Evolutionary conservation across 805 yeast species (phyloP), one percentile per base, ranked within the genome.

Genomic region (Cyberlindnera maclurae): DNA sequence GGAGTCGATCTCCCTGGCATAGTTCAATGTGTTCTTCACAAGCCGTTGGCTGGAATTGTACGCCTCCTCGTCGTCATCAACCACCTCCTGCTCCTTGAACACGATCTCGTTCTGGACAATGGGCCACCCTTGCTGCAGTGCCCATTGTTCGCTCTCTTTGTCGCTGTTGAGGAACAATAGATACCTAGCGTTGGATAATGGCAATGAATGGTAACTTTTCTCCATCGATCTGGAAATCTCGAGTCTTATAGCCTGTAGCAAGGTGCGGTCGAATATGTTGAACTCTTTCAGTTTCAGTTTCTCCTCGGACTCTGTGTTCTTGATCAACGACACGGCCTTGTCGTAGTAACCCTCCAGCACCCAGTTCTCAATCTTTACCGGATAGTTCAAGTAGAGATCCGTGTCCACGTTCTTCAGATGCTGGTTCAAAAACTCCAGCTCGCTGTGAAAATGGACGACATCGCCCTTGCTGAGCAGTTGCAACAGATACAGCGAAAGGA

Each of bases 281-380:
- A 79, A 89, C 59, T 93, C 97, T 41, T 78, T 75, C 80, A 77
- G 33, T 53, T 58, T 37, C 45, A 49, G 7, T 58, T 65, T 39
- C 47, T 50, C 50, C 52, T 55, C 51, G 5, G 47, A 36, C 13
- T 40, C 13, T 65, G 71, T 43, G 28, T 39, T 41, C n/a, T 42
- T 41, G 33, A 45, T 43, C 26, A 41, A 29, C 12, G 29, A 22
- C 37, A 43, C 39, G 12, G 50, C 90, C 61, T 85, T 85, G 60
- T 87, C 93, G 62, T 89, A 93, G 47, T 90, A 83, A 31, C 98
- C 98, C 64, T 93, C 97, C 82, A 90, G 87, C 48, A 93, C 74
- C 82, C 94, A 86, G 48, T 85, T 79, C 60, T 93, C 97, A 51
- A 93, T 77, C 50, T 79, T 79, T 38, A 90, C 79, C 17, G 97